Conservation (phyloP, 495 filamentous ascomycete genomes). For the Annulohypoxylon moriforme region DNA sequence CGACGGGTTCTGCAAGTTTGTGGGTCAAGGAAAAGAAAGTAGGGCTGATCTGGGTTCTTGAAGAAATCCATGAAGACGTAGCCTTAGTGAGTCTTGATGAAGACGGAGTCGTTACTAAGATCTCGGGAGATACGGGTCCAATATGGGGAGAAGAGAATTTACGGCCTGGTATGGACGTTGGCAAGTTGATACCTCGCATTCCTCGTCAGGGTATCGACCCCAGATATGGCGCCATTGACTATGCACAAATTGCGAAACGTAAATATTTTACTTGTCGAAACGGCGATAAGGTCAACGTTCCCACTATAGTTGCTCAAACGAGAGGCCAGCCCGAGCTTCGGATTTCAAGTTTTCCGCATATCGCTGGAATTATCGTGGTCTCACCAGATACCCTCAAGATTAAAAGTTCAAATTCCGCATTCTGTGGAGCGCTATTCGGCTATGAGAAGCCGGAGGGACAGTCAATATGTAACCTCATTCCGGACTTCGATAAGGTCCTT, state of each 20-base stretch:
- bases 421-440: slow-evolving; percentile 91
- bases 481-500: slow-evolving; percentile 85
- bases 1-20: slow-evolving; percentile 88
- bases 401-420: slow-evolving; percentile 92
- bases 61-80: slow-evolving; percentile 96
- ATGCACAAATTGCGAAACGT: slow-evolving; percentile 72
- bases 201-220: slow-evolving; percentile 75
- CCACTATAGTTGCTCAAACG: slow-evolving; percentile 76
- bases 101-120: slow-evolving; percentile 73
- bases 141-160: slow-evolving; percentile 83
- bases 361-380: slow-evolving; percentile 94
- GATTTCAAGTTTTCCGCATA: slow-evolving; percentile 94
- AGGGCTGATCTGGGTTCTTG: slow-evolving; percentile 95
- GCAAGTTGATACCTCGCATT: slow-evolving; percentile 80
- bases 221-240: slow-evolving; percentile 74
- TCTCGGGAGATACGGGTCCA: slow-evolving; percentile 73
- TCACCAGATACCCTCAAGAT: slow-evolving; percentile 79
- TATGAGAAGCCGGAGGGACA: slow-evolving; percentile 83
- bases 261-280: slow-evolving; percentile 87
- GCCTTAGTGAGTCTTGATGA: slow-evolving; percentile 78
- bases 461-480: slow-evolving; percentile 81
- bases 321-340: slow-evolving; percentile 73
- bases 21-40: slow-evolving; percentile 98
- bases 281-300: slow-evolving; percentile 77
- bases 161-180: slow-evolving; percentile 74